Base-by-base conservation (phyloP, 2,329 filamentous ascomycete species). In the Blastomyces silverae region DNA sequence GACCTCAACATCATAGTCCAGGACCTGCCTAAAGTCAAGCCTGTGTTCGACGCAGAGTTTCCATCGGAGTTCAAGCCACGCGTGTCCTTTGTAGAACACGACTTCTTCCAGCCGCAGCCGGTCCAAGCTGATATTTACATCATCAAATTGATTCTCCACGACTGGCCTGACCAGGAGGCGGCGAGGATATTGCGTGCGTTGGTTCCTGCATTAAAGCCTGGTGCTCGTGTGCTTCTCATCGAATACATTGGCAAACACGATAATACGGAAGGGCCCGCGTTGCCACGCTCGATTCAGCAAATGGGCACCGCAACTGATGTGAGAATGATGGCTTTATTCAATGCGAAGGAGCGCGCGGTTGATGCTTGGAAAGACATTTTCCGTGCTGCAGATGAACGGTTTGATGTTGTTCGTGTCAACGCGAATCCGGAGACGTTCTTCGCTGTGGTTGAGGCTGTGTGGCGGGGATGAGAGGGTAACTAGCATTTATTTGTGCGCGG, bases 131-230 rank as follows among this genome's bases (percentile, higher is more conserved):
- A 86, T 69, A 80, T 86, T 22, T 87, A 86, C 74, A 79, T 83
- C 69, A 81, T 86, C 73, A 82, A 84, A 59, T 82, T 81, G 79
- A 85, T 87, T 67, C 73, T 88, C 8, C 84, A 88, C 71, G 85
- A 87, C 74, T 85, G 85, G 76, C 81, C 84, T 0, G 84, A 84
- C 17, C 79, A 79, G 2, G 82, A 84, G 64, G 79, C 80, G 3
- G 70, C 81, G 56, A 76, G 77, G 56, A 81, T 86, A 50, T 73
- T 83, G 48, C 77, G 78, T 66, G 80, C 79, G 25, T 76, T 87
- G 10, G 73, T 84, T 1, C 83, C 84, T 1, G 82, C 82, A 4
- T 75, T 87, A 46, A 86, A 84, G 71, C 81, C 81, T 0, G 84
- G 84, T 0, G 80, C 84, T 0, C 77, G 79, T 42, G 70, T 86